Conservation (phyloP, 2,329 filamentous ascomycete genomes). For the Talaromyces sp. region DNA sequence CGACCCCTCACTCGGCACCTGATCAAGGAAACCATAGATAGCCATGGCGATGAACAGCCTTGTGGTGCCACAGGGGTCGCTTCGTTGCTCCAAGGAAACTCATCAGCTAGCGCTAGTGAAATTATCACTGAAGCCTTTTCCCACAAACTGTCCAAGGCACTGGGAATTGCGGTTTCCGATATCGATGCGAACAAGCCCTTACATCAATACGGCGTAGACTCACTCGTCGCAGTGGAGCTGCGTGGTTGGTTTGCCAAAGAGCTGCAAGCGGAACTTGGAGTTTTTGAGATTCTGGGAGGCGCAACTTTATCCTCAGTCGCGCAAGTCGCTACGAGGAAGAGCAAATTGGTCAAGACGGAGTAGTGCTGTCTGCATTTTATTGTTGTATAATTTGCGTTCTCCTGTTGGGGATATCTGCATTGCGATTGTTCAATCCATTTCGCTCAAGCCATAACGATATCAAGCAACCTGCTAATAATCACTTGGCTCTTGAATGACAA, state of each 20-base stretch:
- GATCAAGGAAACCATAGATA: not conserved
- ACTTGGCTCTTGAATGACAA: too few species aligned
- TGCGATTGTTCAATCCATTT: too few species aligned
- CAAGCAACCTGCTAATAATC: too few species aligned
- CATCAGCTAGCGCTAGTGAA: not conserved
- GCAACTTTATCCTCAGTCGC: too few species aligned
- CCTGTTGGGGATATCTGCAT: too few species aligned
- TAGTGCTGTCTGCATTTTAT: too few species aligned
- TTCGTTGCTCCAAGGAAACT: not conserved
- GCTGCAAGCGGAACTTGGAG: constrained; percentile 34
- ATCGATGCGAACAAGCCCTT: constrained; percentile 33
- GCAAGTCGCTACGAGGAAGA: too few species aligned
- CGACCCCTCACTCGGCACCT: not conserved
- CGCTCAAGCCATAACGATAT: too few species aligned
- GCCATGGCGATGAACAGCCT: not conserved
- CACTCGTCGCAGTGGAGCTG: constrained; percentile 50
- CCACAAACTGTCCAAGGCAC: constrained; percentile 35
- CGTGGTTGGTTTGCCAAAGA: constrained; percentile 32
- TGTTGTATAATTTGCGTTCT: too few species aligned
- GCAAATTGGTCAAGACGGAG: too few species aligned
- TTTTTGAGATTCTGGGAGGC: constrained; percentile 46
- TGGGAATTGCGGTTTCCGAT: constrained; percentile 35
- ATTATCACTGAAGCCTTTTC: constrained; percentile 28
- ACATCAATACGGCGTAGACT: constrained; percentile 43
- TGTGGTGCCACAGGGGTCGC: too few species aligned